These are phyloP conservation scores for Gaillardinia entomophila DNA, from an alignment of 805 yeast species.

Conservation along the genomic window DNA sequence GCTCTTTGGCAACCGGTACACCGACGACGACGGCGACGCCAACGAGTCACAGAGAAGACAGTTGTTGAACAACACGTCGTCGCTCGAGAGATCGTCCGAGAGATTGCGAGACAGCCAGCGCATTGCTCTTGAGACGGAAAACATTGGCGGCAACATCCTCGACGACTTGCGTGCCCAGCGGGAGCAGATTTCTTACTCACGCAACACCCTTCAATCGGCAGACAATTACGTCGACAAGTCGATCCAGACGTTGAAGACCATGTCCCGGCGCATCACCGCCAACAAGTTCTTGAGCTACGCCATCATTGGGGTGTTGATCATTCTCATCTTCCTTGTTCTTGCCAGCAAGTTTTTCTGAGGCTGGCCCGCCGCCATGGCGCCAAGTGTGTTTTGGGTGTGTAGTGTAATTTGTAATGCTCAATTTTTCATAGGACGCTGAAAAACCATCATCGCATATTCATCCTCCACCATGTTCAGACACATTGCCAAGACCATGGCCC, in stretches of 20 bases:
- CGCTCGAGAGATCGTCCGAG: conserved; percentile 77
- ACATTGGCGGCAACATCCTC: conserved; percentile 84
- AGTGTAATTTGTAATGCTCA: too few species aligned
- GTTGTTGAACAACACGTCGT: conserved; percentile 67
- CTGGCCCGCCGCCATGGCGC: too few species aligned
- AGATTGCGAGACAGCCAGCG: conserved; percentile 83
- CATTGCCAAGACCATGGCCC: too few species aligned
- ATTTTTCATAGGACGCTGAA: too few species aligned
- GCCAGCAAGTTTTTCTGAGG: conserved; percentile 70
- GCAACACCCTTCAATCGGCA: conserved; percentile 83
- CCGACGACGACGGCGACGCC: conserved; percentile 30
- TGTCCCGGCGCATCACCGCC: conserved; percentile 91
- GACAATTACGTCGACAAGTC: conserved; percentile 90
- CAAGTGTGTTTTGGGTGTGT: too few species aligned
- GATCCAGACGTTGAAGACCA: conserved; percentile 75
- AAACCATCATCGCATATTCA: too few species aligned
- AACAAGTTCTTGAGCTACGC: conserved; percentile 87
- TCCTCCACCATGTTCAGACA: too few species aligned
- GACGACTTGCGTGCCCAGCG: conserved; percentile 87
- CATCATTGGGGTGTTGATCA: conserved; percentile 78
- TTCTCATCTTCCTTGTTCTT: conserved; percentile 76
- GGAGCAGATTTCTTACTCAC: conserved; percentile 81
- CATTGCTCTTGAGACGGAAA: conserved; percentile 87
- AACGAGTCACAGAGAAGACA: conserved; percentile 73
- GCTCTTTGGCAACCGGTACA: conserved; percentile 57